Evolutionary conservation across 306 rosid genomes (phyloP).

Genomic region (Notholithocarpus densiflorus): DNA sequence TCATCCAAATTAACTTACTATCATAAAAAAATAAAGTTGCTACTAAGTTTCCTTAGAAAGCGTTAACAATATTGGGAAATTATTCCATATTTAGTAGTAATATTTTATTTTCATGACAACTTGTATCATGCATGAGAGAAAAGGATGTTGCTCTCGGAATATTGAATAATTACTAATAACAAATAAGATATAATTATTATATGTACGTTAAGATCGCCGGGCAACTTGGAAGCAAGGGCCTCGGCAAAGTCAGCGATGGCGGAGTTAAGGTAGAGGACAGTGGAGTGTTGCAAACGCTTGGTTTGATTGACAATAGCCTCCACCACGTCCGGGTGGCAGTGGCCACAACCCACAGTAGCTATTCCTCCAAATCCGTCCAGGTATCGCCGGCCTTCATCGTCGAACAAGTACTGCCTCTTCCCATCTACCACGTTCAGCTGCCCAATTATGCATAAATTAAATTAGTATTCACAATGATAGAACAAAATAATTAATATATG

Average conservation of each 20-base stretch:
- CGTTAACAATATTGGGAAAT: too few relatives aligned
- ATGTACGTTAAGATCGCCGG: constrained; percentile 79
- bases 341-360: constrained; percentile 95
- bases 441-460: neutral
- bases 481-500: too few relatives aligned
- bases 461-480: neutral
- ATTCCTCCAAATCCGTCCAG: constrained; percentile 91
- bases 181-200: too few relatives aligned
- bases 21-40: too few relatives aligned
- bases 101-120: too few relatives aligned
- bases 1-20: too few relatives aligned
- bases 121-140: too few relatives aligned
- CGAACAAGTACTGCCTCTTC: constrained; percentile 80
- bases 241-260: constrained; percentile 80
- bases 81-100: too few relatives aligned
- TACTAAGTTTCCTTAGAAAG: too few relatives aligned
- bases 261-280: constrained; percentile 75
- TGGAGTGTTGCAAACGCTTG: constrained; percentile 74
- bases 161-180: too few relatives aligned
- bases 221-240: constrained; percentile 79
- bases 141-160: too few relatives aligned
- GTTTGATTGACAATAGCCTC: constrained; percentile 72
- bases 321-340: constrained; percentile 93
- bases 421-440: constrained; percentile 88
- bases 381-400: constrained; percentile 80